Base-by-base conservation (phyloP, 2,329 filamentous ascomycete species). In the Lachnellula willkommii region DNA sequence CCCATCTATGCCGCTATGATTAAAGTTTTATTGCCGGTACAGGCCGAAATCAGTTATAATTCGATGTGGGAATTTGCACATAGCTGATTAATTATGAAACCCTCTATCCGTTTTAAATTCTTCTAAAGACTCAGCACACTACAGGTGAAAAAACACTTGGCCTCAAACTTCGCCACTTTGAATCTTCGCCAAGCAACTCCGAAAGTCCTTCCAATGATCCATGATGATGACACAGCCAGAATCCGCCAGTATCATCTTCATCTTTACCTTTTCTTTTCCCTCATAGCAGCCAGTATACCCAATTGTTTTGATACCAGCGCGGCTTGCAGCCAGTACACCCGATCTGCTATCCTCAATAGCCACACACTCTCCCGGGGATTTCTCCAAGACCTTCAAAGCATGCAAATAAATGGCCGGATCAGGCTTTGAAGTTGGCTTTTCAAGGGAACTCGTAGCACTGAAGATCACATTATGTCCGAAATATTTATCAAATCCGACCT, bases 311-410 rank as follows among this genome's bases (percentile, higher is more conserved):
- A 96, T 94, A 50, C 84, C 83, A 17, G 91, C 91, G 58, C 88
- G 81, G 67, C 85, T 84, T 56, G 85, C 87, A 62, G 88, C 90
- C 56, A 88, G 81, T 45, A 89, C 88, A 59, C 91, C 91, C 65
- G 86, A 90, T 80, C 89, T 90, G 78, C 85, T 90, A 77, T 96
- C 91, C 78, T 96, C 91, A 57, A 96, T 82, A 24, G 91, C 88
- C 35, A 96, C 79, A 63, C 82, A 85, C 77, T 95, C 86, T 47
- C 77, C 76, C 1, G 89, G 77, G 66, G 80, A 82, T 74, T 87
- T 87, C 59, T 86, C 87, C 51, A 95, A 79, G 69, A 82, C 75
- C 73, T 90, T 75, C 69, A 91, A 82, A 22, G 91, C 88, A 71
- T 87, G 81, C 61, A 90, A 74, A 77, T 96, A 96, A 74, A 96